Conservation (phyloP, 2,329 filamentous ascomycete genomes). For the Conoideocrella luteorostrata region DNA sequence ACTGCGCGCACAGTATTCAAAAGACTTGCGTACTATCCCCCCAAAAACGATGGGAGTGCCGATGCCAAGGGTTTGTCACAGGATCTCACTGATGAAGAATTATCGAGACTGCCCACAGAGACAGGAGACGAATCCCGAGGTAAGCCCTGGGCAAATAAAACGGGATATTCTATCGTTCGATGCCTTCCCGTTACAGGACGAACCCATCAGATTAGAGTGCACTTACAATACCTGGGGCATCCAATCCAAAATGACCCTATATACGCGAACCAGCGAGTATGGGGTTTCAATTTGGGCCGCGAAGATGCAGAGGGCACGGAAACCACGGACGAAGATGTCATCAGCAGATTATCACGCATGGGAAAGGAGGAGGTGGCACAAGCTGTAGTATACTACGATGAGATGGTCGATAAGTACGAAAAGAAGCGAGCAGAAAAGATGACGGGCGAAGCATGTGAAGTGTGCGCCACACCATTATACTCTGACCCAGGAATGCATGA, state of each 20-base stretch:
- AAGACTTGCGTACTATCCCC: slow-evolving; percentile 83
- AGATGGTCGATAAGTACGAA: slow-evolving; percentile 86
- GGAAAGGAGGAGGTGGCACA: slow-evolving; percentile 90
- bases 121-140: slow-evolving; percentile 13
- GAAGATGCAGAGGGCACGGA: slow-evolving; percentile 58
- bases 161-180: slow-evolving; percentile 90
- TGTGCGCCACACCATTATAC: slow-evolving; percentile 85
- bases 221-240: slow-evolving; percentile 88
- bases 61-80: slow-evolving; percentile 13
- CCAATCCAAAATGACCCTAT: slow-evolving; percentile 97
- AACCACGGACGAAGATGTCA: slow-evolving; percentile 82
- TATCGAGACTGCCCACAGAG: slow-evolving; percentile 15
- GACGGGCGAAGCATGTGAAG: slow-evolving; percentile 73
- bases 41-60: slow-evolving; percentile 18
- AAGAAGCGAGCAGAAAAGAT: slow-evolving; percentile 89
- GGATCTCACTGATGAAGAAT: slow-evolving; percentile 12
- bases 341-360: slow-evolving; percentile 79
- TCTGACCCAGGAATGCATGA: slow-evolving; percentile 88
- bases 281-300: slow-evolving; percentile 71
- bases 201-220: slow-evolving; percentile 91
- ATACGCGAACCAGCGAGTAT: slow-evolving; percentile 90
- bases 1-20: slow-evolving; percentile 86
- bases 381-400: slow-evolving; percentile 87
- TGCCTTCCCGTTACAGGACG: slow-evolving; percentile 89
- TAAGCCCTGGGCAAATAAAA: slow-evolving; percentile 44